Evolutionary conservation across 2,329 filamentous ascomycete genomes (phyloP), one percentile per base, ranked within the genome.

Genomic region (Colletotrichum spinosum): DNA sequence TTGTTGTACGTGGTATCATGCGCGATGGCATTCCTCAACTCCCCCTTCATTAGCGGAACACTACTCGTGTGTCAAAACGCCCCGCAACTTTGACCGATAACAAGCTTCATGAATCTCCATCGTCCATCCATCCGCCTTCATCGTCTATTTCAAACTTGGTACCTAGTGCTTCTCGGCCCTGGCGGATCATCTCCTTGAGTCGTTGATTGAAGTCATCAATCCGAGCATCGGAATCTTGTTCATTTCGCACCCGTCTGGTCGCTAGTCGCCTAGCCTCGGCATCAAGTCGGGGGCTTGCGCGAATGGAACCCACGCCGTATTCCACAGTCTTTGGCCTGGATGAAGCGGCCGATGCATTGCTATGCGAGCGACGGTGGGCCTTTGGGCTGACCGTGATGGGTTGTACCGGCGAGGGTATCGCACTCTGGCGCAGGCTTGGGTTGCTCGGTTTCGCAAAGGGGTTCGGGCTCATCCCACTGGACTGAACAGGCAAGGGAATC

Each of bases 151-250:
- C 89, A 54, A 92, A 82, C 45, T 82, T 91, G 17, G 91, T 92
- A 2, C 90, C 94, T 15, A 99, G 79, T 2, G 96, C 96, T 76
- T 96, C 91, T 71, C 91, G 91, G 1, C 94, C 96, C 77, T 98
- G 91, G 2, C 90, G 85, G 59, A 99, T 97, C 91, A 99, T 93
- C 39, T 90, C 91, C 73, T 92, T 88, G 52, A 98, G 81, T 71
- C 92, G 88, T 52, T 88, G 84, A 74, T 96, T 97, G 77, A 98
- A 89, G 34, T 90, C 87, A 53, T 88, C 89, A 70, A 98, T 91
- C 56, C 91, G 89, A 48, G 90, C 88, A 70, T 98, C 94, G 8
- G 92, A 87, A 70, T 94, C 90, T 50, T 89, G 84, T 71, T 97
- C 93, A 63, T 92, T 91, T 55, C 88, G 87, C 33, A 89, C 83